Conservation (phyloP, 2,329 filamentous ascomycete species). For the Pyrenophora graminea region DNA sequence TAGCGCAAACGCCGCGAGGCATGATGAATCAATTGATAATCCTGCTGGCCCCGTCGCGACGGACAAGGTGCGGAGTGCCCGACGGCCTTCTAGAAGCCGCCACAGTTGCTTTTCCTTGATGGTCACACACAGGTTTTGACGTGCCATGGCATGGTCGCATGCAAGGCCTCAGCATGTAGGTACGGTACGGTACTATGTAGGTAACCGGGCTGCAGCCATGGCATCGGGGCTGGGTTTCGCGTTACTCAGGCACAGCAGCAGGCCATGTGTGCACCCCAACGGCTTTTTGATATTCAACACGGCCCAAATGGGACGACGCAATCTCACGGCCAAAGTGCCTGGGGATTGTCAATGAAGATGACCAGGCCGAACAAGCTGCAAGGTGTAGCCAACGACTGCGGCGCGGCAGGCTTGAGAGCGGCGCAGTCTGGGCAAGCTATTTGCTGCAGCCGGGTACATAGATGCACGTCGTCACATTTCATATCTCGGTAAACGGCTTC, state of each 20-base stretch:
- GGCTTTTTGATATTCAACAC: constrained; percentile 32
- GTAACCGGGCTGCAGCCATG: neutral
- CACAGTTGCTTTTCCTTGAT: constrained; percentile 24
- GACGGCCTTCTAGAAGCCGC: constrained; percentile 37
- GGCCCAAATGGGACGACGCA: constrained; percentile 14
- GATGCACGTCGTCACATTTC: constrained; percentile 20
- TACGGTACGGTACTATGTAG: too few relatives aligned
- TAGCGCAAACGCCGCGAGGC: constrained; percentile 26
- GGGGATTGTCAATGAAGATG: constrained; percentile 26
- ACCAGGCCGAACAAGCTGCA: constrained; percentile 19
- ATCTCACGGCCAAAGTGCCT: constrained; percentile 24
- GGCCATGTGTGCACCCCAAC: constrained; percentile 17
- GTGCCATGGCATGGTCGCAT: constrained; percentile 7
- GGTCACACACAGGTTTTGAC: constrained; percentile 15
- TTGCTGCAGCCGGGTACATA: constrained; percentile 10
- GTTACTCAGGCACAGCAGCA: constrained; percentile 17
- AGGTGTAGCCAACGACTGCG: constrained; percentile 23
- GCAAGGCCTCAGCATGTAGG: neutral
- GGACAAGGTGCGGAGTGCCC: constrained; percentile 18
- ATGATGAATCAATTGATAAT: constrained; percentile 20
- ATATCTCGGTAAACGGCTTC: constrained; percentile 21
- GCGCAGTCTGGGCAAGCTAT: constrained; percentile 25
- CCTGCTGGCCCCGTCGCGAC: constrained; percentile 14
- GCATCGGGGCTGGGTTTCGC: constrained; percentile 8
- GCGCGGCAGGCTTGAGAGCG: constrained; percentile 18